phyloP scores from a whole-genome alignment of 1,284 basidiomycete genomes.

The Boletus semigastroideus region DNA sequence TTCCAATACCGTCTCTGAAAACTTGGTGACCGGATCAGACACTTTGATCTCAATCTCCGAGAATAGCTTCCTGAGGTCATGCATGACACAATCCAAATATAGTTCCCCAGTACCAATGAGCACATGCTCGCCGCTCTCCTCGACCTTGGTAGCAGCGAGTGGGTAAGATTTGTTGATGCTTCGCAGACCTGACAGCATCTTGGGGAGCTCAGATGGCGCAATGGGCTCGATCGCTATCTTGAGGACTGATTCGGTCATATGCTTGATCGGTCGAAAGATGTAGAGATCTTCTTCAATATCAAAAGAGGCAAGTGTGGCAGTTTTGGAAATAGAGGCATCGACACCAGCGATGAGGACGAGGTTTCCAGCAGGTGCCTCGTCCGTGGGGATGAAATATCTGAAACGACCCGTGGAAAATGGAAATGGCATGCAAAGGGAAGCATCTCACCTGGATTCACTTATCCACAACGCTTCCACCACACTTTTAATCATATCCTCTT shows the following conservation, averaged over 20 bases:
- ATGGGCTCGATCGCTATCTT: constrained; percentile 99
- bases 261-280: constrained; percentile 94
- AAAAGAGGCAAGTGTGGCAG: constrained; percentile 81
- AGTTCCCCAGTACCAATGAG: constrained; percentile 96
- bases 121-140: constrained; percentile 98
- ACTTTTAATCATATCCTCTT: constrained; percentile 96
- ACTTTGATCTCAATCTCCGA: constrained; percentile 99
- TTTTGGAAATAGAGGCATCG: constrained; percentile 93
- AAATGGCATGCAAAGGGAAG: neutral
- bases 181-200: constrained; percentile 96
- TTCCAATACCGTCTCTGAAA: constrained; percentile 98
- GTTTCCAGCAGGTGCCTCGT: constrained; percentile 90
- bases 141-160: constrained; percentile 91
- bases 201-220: constrained; percentile 94
- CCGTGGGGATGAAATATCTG: constrained; percentile 88
- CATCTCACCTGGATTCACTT: constrained; percentile 77
- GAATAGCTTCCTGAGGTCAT: constrained; percentile 91
- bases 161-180: constrained; percentile 99
- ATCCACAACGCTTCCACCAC: constrained; percentile 88
- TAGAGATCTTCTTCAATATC: constrained; percentile 83
- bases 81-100: constrained; percentile 96
- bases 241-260: constrained; percentile 96
- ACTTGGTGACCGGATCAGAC: constrained; percentile 97
- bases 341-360: constrained; percentile 91
- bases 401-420: constrained; percentile 15